Evolutionary conservation across 805 yeast genomes (phyloP).

Genomic region (Tetrapisispora iriomotensis): DNA sequence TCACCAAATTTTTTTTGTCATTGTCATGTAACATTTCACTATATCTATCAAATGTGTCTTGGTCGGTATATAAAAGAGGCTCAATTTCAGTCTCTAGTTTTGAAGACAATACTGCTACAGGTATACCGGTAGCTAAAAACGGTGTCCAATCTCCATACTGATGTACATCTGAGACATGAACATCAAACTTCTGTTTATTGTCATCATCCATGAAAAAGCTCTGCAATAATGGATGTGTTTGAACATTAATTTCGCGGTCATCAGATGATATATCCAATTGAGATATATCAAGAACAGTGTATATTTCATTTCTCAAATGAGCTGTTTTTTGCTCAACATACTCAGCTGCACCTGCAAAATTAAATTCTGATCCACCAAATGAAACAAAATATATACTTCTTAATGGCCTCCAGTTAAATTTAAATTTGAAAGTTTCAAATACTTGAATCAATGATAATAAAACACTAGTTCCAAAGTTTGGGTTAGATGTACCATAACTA

Average conservation of each 20-base stretch:
- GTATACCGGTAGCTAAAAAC: conserved; percentile 52
- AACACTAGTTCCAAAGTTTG: conserved; percentile 66
- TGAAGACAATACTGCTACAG: conserved; percentile 22
- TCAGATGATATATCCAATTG: conserved; percentile 40
- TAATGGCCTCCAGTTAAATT: conserved; percentile 71
- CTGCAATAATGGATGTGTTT: conserved; percentile 57
- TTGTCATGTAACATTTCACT: conserved; percentile 29
- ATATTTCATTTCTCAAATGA: conserved; percentile 48
- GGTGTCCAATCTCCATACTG: conserved; percentile 60
- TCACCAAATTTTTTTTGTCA: conserved; percentile 46
- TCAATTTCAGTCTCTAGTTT: conserved; percentile 30
- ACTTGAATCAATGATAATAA: conserved; percentile 62
- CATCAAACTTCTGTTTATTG: conserved; percentile 8
- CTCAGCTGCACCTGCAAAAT: conserved; percentile 76
- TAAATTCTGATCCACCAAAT: conserved; percentile 74
- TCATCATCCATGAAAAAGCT: conserved; percentile 21
- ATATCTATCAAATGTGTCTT: conserved; percentile 54
- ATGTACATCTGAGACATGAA: conserved; percentile 22
- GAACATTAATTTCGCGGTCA: conserved; percentile 42
- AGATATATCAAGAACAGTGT: conserved; percentile 63
- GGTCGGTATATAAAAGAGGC: conserved; percentile 50
- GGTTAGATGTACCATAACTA: conserved; percentile 62
- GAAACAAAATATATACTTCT: conserved; percentile 76
- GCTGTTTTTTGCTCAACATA: conserved; percentile 53
- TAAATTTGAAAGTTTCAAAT: conserved; percentile 51